Conservation (phyloP, 2,329 filamentous ascomycete species). For the Aspergillus pseudotamarii region DNA sequence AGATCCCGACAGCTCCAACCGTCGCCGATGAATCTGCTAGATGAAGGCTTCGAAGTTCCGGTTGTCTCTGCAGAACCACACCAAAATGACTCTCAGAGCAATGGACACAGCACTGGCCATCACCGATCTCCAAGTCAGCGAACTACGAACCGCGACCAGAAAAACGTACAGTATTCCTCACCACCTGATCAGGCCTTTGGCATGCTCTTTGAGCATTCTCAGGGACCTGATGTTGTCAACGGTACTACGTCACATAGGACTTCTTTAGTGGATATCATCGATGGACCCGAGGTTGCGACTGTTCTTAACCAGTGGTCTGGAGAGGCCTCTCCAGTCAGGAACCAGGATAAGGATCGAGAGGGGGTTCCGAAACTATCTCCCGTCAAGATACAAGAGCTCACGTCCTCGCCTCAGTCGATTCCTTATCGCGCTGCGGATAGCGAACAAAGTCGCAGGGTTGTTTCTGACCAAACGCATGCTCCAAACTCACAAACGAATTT, state of each 20-base stretch:
- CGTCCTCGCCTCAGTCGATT: constrained; percentile 57
- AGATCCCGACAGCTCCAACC: neutral
- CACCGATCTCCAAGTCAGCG: constrained; percentile 5
- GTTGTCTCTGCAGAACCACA: neutral
- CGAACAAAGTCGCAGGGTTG: constrained; percentile 24
- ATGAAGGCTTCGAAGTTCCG: neutral
- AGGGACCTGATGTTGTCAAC: constrained; percentile 12
- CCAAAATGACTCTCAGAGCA: constrained; percentile 2
- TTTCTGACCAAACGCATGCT: constrained; percentile 24
- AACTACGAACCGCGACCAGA: constrained; percentile 14
- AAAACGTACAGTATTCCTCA: constrained; percentile 17
- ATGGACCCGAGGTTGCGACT: constrained; percentile 28
- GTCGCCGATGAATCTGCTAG: neutral
- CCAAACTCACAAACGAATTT: constrained; percentile 14
- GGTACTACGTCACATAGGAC: constrained; percentile 19
- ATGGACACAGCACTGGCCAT: constrained; percentile 1
- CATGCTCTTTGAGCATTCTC: constrained; percentile 22
- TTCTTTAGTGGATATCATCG: constrained; percentile 33
- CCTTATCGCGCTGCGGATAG: constrained; percentile 47
- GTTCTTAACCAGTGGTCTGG: constrained; percentile 27
- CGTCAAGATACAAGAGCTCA: constrained; percentile 58
- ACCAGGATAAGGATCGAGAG: constrained; percentile 30
- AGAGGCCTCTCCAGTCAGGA: constrained; percentile 25
- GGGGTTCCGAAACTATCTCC: constrained; percentile 55
- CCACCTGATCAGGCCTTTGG: constrained; percentile 22